A percentile compares a stretch with the other conserved stretches of the same genome.
Evolutionary conservation across 805 yeast species (phyloP).

Genomic region (Tetrapisispora fleetii): DNA sequence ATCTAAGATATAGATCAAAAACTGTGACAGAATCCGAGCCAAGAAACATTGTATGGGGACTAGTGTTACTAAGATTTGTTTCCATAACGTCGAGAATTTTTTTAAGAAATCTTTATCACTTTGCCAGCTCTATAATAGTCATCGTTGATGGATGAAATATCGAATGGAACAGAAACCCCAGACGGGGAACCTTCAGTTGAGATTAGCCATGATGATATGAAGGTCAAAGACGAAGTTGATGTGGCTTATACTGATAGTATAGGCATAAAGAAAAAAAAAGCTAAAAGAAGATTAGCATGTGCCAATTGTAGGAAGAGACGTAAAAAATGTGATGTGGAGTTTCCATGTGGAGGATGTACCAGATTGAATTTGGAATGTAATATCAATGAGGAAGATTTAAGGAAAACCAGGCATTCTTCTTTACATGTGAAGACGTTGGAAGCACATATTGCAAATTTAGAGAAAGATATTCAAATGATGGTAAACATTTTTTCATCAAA

Average conservation of each 20-base stretch:
- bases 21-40: too few species aligned
- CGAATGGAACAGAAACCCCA: too few species aligned
- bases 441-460: constrained; percentile 23
- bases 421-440: constrained; percentile 41
- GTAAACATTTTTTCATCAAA: constrained; percentile 10
- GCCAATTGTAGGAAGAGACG: constrained; percentile 28
- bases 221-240: neutral
- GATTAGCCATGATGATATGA: neutral
- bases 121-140: too few species aligned
- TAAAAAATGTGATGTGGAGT: constrained; percentile 40
- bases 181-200: neutral
- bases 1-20: too few species aligned
- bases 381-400: constrained; percentile 38
- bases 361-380: constrained; percentile 38
- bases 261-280: neutral
- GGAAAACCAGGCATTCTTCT: constrained; percentile 42
- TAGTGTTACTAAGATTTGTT: too few species aligned
- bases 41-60: too few species aligned
- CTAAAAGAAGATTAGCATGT: constrained; percentile 27
- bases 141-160: too few species aligned
- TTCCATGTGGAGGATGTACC: constrained; percentile 41
- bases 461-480: constrained; percentile 18
- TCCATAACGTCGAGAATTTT: too few species aligned
- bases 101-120: too few species aligned
- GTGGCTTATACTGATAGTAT: too few species aligned